Base-by-base conservation (phyloP, 768 basidiomycete species). In the Amanita pseudoporphyria region DNA sequence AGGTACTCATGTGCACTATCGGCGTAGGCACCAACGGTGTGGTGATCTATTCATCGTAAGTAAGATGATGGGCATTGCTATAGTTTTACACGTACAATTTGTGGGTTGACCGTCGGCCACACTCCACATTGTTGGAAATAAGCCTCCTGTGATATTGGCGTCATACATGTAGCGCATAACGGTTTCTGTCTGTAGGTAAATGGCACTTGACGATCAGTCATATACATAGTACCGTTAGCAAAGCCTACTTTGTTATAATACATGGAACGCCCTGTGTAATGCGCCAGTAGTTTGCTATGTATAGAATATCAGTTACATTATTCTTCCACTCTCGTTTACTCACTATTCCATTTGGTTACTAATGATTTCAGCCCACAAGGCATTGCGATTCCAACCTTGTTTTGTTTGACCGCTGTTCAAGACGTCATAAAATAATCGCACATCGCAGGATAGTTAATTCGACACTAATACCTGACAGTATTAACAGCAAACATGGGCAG, bases 1-100 rank as follows among this genome's bases (percentile, higher is more conserved):
- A 83, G 73, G 57, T 88, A 88, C 63, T 88, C 86, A 53, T 88
- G 85, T 10, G 74, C 76, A 57, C 86, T 87, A 57, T 88, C 86
- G 5, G 82, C 80, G 45, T 72, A 70, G 5, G 76, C 78, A 22
- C 84, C 86, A 5, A 86, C 77, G 1, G 82, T 79, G 5, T 82
- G 51, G 55, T 65, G 73, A 13, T 58, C 73, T 71, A 9, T 35
- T 28, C 3, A 30, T 28, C 54, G 40, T 52, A 22, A 52, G 37
- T 24, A 18, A 47, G 76, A 76, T 35, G 84, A 65, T 14, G 86
- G 64, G 65, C 77, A 85, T 51, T 81, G 79, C 56, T 86, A 86
- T 40, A 86, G 71, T 26, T 9, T 7, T 32, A 30, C 26, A 26
- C 9, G 43, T 37, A 67, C 61, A 50, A 56, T 47, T 58, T 58